phyloP scores from a whole-genome alignment of 257 asterid genomes.

The Capsicum baccatum region DNA sequence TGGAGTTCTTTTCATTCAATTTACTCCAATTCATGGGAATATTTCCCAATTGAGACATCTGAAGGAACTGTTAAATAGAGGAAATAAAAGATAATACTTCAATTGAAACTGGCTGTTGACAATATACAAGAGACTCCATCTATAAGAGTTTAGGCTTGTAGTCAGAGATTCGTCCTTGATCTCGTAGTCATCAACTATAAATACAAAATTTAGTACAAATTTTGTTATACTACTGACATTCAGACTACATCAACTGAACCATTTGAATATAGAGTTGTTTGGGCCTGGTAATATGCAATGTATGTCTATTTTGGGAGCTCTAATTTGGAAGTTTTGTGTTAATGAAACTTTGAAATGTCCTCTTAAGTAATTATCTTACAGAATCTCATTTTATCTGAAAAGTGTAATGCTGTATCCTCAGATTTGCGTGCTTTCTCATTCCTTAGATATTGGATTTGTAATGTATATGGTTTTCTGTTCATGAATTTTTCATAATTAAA shows the following conservation, averaged over 20 bases:
- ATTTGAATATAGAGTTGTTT: conserved; percentile 10
- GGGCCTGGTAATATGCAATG: neutral
- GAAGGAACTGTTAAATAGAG: no score
- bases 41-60: no score
- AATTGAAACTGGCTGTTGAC: no score
- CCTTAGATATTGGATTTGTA: conserved; percentile 8
- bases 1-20: neutral
- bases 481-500: neutral
- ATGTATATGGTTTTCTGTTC: neutral
- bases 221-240: neutral
- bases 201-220: no score
- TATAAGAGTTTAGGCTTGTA: no score
- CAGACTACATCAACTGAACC: conserved; percentile 16
- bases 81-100: no score
- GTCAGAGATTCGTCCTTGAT: no score
- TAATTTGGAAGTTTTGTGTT: neutral
- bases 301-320: neutral
- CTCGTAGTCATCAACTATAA: no score
- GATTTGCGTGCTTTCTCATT: neutral
- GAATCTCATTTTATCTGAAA: conserved; percentile 10
- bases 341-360: neutral
- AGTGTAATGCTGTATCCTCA: neutral
- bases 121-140: no score
- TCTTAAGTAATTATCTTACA: neutral
- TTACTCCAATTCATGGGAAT: no score